A percentile compares a stretch with the other conserved stretches of the same genome.
Conservation (phyloP, 2,329 filamentous ascomycete species). For the Botrytis cinerea region DNA sequence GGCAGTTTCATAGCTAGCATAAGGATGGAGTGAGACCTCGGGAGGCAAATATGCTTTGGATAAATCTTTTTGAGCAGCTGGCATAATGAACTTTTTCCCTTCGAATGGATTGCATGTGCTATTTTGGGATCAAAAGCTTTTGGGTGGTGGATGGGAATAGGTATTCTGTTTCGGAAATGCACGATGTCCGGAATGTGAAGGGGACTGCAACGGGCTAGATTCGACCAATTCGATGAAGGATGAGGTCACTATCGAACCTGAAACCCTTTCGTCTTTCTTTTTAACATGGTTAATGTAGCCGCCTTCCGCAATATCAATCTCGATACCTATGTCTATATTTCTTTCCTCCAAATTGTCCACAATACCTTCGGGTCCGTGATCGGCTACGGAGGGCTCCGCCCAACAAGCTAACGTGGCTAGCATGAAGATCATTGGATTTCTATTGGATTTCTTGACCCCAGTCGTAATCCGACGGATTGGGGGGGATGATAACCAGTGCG, state of each 20-base stretch:
- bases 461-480: too few relatives aligned
- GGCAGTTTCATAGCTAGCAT: constrained; percentile 3
- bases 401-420: neutral
- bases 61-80: neutral
- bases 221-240: neutral
- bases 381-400: constrained; percentile 15
- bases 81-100: neutral
- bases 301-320: neutral
- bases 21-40: neutral
- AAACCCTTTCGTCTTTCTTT: neutral
- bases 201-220: neutral
- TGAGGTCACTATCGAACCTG: neutral
- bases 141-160: neutral
- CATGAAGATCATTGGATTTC: constrained; percentile 1
- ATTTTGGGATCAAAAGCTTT: neutral
- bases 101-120: neutral
- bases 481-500: neutral
- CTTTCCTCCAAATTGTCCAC: neutral
- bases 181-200: neutral
- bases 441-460: neutral
- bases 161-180: constrained; percentile 10
- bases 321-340: neutral
- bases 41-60: constrained; percentile 1
- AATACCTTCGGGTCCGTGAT: constrained; percentile 7
- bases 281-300: neutral